Base-by-base conservation (phyloP, 768 basidiomycete genomes). In the Collybiopsis confluens region DNA sequence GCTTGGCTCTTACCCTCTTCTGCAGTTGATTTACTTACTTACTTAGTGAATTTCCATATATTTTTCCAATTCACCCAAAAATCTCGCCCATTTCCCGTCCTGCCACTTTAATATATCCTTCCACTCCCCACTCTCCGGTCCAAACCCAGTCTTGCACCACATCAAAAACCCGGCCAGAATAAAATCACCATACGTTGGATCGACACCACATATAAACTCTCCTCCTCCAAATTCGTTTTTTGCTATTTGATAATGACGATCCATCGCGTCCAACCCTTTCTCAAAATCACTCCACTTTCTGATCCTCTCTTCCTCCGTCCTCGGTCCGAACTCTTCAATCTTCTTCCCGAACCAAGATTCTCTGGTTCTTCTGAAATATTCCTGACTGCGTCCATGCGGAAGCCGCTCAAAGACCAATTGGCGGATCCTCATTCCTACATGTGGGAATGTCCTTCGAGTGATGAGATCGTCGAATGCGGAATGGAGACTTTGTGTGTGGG, bases 291-390 rank as follows among this genome's bases (percentile, higher is more conserved):
- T 57, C 71, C 69, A 73, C 10, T 66, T 63, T 13, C 50, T 63
- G 5, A 64, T 64, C 35, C 64, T 61, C 41, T 47, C 61, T 10
- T 67, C 64, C 20, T 61, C 61, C n/a, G n/a, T n/a, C 8, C 54
- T 54, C 0, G 72, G 69, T 7, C 64, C 38, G 45, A 67, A 35
- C 23, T 65, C 60, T 65, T 78, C 73, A 33, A 66, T 57, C 27
- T 62, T 62, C 44, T 45, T 60, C 0, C 74, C 71, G 16, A 64
- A 64, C 1, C 33, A 44, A 2, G 46, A 52, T 42, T 65, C 62
- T 13, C 72, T 66, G 3, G 69, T 73, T 2, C 56, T 45, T n/a
- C 64, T 49, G 57, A 73, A 78, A 57, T 72, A 74, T 2, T 52
- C 62, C 52, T 62, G 47, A 20, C 48, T 52, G 71, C 76, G 24